Conservation (phyloP, 306 rosid species). For the Pterocarpus macrocarpus region DNA sequence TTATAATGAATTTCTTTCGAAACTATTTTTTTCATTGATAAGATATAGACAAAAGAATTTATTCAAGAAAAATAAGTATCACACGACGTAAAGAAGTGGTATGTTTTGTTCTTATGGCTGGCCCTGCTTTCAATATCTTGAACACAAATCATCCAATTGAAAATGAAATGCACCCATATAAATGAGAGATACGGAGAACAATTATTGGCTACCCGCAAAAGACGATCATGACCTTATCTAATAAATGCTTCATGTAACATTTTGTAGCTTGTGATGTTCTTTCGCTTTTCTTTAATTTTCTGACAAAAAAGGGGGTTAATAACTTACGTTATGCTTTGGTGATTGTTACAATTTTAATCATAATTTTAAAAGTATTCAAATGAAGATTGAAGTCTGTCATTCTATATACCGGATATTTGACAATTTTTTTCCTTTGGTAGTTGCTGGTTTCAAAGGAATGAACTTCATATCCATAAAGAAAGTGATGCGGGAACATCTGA, state of each 20-base stretch:
- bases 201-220: background rate
- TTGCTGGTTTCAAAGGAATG: background rate
- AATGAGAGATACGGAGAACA: background rate
- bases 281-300: background rate
- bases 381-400: background rate
- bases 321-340: background rate
- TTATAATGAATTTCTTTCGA: no score
- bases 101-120: background rate
- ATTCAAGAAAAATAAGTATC: no score
- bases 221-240: background rate
- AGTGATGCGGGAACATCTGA: constrained; percentile 14
- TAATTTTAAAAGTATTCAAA: background rate
- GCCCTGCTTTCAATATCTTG: background rate
- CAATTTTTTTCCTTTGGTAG: background rate
- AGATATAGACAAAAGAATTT: no score
- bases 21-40: no score
- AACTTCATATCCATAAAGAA: background rate
- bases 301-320: no score
- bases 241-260: background rate
- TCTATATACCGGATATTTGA: background rate
- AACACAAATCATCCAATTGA: background rate
- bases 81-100: no score
- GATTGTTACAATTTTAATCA: background rate
- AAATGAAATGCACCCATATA: background rate
- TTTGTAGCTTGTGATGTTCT: background rate